Base-by-base conservation (phyloP, 148 eudicot species). In the Camellia japonica region DNA sequence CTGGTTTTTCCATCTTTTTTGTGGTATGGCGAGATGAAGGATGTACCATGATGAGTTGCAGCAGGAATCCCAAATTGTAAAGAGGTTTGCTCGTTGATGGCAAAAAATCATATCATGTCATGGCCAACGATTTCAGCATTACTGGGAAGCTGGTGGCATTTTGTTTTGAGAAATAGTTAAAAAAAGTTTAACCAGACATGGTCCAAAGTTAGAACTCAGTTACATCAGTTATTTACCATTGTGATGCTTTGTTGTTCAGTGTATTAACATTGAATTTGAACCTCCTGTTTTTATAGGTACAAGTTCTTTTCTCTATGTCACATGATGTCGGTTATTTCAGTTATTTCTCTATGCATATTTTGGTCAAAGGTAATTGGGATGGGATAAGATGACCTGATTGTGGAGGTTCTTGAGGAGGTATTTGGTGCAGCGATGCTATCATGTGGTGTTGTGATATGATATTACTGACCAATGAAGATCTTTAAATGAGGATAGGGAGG, bases 41-140 rank as follows among this genome's bases (percentile, higher is more conserved):
- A 23, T 23, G 38, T 69, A 78, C 55, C 38, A 61, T 55, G n/a
- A 7, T 56, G 75, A 69, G 75, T 58, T 78, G 15, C 49, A 78
- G 65, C 14, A 66, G 56, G 70, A 63, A 63, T 62, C 68, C 12
- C 23, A 13, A 76, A 6, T 19, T 76, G 58, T 49, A 47, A 64
- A 62, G 42, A 4, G 59, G 4, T 5, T 51, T 20, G 55, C 5
- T 49, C 15, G 6, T 43, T 71, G 3, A 18, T 10, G 55, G 42
- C 3, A 3, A 71, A 6, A 3, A 60, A 11, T 6, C 20, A 60
- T 3, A 15, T 56, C 63, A 6, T 60, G 3, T 2, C 0, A 16
- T 11, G 38, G 68, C 68, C 41, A 7, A 5, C 3, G 42, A 5
- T 64, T 20, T 64, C 68, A 13, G 42, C 68, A 2, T 23, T 19